Evolutionary conservation across 208 protist species (phyloP), one percentile per base, ranked within the genome.

Genomic region (Ichthyophonus hoferi): DNA sequence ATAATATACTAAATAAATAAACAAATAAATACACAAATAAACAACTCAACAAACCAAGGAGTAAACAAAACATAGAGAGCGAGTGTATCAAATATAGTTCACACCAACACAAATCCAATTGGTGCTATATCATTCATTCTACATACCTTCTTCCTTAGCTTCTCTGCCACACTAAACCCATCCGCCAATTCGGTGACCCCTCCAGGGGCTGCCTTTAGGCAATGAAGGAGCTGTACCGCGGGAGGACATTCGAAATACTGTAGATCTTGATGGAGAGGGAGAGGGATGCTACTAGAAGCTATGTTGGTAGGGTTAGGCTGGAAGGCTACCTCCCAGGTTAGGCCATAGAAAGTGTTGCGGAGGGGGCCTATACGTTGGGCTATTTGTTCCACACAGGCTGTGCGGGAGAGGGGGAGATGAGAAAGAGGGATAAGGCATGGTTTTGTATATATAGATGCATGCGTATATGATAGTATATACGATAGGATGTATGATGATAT

Each of bases 321-420:
- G 42, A 37, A 79, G 17, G 7, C 17, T 35, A 87, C 83, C 31
- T 87, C 83, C 83, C 83, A 87, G 7, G 42, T 87, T 2, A 41
- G 12, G 31, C 83, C 83, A 40, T 87, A 87, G 35, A 87, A 87
- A 31, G 83, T 87, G 42, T 87, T 87, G 3, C 83, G n/a, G 34
- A 87, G 12, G 41, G 83, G 83, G 33, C 83, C 83, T 12, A 87
- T 87, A 14, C 83, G 40, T 34, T 87, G 40, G 40, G 83, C 83
- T 58, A 87, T 79, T 24, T 58, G 14, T 17, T n/a, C 31, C 76
- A 87, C 42, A 24, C n/a, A 24, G 37, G 14, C 42, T 87, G 50
- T 67, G 50, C 50, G 24, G n/a, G n/a, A n/a, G n/a, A n/a, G n/a
- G n/a, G n/a, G n/a, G n/a, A n/a, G n/a, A n/a, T n/a, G n/a, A n/a